Percentiles rank a stretch among this genome's conserved stretches.
Evolutionary conservation across 352 stramenopile genomes (phyloP).

Genomic region (Thalassiosira exigua): DNA sequence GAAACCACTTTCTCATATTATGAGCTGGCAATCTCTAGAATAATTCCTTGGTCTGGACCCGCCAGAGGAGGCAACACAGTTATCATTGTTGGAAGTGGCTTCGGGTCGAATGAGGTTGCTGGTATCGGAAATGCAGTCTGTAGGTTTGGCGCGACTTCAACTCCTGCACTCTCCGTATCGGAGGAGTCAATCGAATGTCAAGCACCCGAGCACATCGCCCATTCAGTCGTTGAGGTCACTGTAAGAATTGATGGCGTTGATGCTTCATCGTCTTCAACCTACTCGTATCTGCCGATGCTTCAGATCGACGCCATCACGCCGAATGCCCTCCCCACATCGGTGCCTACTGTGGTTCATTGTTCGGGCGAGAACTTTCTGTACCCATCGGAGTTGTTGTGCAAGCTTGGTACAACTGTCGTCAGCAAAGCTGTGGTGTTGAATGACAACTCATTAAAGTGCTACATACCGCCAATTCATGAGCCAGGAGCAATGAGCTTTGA

Average conservation of each 20-base stretch:
- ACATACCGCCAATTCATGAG: constrained; percentile 9
- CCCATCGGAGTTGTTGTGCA: constrained; percentile 3
- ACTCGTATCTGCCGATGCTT: constrained; percentile 20
- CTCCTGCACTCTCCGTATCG: neutral
- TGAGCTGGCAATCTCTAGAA: constrained; percentile 4
- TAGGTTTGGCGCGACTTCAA: constrained; percentile 28
- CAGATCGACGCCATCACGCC: constrained; percentile 4
- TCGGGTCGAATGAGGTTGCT: neutral
- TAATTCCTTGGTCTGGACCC: constrained; percentile 22
- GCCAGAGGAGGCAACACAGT: constrained; percentile 19
- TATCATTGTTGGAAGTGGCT: constrained; percentile 4
- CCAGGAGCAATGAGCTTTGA: constrained; percentile 12
- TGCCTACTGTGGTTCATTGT: constrained; percentile 22
- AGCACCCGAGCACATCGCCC: constrained; percentile 6
- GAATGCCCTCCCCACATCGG: neutral
- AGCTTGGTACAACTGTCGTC: constrained; percentile 16
- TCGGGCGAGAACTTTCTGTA: constrained; percentile 20
- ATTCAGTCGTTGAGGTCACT: constrained; percentile 9
- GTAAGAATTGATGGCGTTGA: constrained; percentile 39
- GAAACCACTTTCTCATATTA: constrained; percentile 12
- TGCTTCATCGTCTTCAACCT: constrained; percentile 1
- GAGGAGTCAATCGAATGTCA: neutral
- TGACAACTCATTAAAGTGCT: constrained; percentile 11
- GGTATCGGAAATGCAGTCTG: too few species aligned
- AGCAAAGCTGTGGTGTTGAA: constrained; percentile 2